phyloP scores from a whole-genome alignment of 2,329 filamentous ascomycete species.

The Clonostachys solani region DNA sequence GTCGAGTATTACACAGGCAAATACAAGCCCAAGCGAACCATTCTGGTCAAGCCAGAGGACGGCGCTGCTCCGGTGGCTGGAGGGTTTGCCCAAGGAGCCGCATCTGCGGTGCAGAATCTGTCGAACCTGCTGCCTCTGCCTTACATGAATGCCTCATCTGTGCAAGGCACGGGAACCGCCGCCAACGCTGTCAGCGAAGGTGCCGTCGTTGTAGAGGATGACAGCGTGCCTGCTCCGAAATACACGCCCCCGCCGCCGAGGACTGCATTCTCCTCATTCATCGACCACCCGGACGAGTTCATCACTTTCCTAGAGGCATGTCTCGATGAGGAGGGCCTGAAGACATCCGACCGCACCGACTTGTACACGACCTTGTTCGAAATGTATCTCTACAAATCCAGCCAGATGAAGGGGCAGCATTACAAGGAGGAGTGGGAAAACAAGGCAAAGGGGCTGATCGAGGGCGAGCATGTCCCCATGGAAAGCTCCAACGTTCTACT shows the following conservation, averaged over 20 bases:
- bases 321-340: constrained; percentile 66
- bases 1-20: constrained; percentile 91
- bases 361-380: constrained; percentile 95
- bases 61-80: constrained; percentile 29
- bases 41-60: constrained; percentile 19
- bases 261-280: constrained; percentile 92
- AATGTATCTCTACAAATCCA: constrained; percentile 92
- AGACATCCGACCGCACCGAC: constrained; percentile 73
- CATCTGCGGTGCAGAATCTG: constrained; percentile 79
- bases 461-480: constrained; percentile 76
- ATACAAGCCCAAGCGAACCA: constrained; percentile 69
- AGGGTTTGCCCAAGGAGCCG: constrained; percentile 53
- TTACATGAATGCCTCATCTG: constrained; percentile 38
- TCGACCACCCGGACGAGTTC: constrained; percentile 89
- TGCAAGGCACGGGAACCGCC: constrained; percentile 56
- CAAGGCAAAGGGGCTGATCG: constrained; percentile 86
- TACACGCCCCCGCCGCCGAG: constrained; percentile 82
- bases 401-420: constrained; percentile 61
- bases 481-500: constrained; percentile 93
- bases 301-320: constrained; percentile 90
- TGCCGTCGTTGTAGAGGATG: constrained; percentile 42
- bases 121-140: constrained; percentile 79
- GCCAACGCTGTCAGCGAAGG: constrained; percentile 48
- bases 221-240: constrained; percentile 40
- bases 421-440: constrained; percentile 79